Evolutionary conservation across 331 rosid species (phyloP).

Genomic region (Quercus tomentella): DNA sequence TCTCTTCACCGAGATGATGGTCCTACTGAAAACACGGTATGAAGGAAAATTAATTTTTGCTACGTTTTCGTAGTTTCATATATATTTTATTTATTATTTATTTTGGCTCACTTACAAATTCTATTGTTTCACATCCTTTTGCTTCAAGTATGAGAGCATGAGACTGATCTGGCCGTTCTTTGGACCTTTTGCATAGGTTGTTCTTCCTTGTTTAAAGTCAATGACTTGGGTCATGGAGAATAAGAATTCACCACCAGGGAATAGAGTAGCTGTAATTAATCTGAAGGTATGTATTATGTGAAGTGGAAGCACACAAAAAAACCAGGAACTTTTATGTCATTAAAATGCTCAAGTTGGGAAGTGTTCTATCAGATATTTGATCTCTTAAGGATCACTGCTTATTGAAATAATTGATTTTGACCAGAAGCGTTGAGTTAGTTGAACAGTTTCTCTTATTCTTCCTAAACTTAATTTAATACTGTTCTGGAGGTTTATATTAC

Average conservation of each 20-base stretch:
- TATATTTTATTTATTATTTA: background rate
- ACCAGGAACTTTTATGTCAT: background rate
- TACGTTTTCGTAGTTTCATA: constrained; percentile 1
- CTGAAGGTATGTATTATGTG: constrained; percentile 51
- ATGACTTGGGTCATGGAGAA: constrained; percentile 99
- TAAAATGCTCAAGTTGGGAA: background rate
- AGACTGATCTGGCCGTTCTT: constrained; percentile 6
- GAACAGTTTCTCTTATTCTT: background rate
- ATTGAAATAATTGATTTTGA: background rate
- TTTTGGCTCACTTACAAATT: background rate
- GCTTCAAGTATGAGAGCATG: constrained; percentile 9
- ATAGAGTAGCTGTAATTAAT: constrained; percentile 79
- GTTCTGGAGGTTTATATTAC: background rate
- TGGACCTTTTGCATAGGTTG: constrained; percentile 41
- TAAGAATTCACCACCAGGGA: constrained; percentile 73
- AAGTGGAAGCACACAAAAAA: constrained; percentile 7
- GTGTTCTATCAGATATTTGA: background rate
- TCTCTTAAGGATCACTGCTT: background rate
- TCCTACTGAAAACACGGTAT: constrained; percentile 73
- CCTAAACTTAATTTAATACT: background rate
- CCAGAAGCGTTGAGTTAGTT: background rate
- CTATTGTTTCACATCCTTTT: background rate
- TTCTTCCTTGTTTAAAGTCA: constrained; percentile 88
- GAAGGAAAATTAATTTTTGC: background rate
- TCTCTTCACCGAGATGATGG: constrained; percentile 85